Base-by-base conservation (phyloP, 2,329 filamentous ascomycete species). In the Ilyonectria robusta region DNA sequence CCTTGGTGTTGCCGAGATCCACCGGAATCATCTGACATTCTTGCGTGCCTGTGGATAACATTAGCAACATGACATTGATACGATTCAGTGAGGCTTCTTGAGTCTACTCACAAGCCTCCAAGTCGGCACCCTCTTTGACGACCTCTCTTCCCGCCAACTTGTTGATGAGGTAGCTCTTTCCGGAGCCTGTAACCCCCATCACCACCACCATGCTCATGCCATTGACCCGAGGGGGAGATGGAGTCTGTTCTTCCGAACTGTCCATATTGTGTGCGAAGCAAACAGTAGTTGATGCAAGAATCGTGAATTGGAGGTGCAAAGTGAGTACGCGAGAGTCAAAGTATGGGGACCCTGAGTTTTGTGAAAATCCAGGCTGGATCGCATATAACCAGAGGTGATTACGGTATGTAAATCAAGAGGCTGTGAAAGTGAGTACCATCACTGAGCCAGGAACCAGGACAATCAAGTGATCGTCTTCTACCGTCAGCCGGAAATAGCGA, bases 161-260 rank as follows among this genome's bases (percentile, higher is more conserved):
- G 26, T 50, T 50, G 47, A 50, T 50, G 23, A 50, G 47, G 9
- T 29, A 50, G 5, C 47, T 50, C 23, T 50, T 50, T 31, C 47
- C 47, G 8, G 47, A 50, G 23, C 47, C 47, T 29, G 47, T 50
- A 3, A 50, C 47, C 26, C 47, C 47, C 47, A 50, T 50, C 13
- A 50, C 15, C 23, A 50, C 47, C 1, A 50, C 47, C 47, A 50
- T 50, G 47, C 47, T 50, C 47, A 40, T 40, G 37, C 37, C 37
- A 17, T 40, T 40, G 37, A 11, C 11, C 9, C 37, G 37, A 40
- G 37, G 37, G 15, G 15, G 37, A 2, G 9, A 9, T 11, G 37
- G 13, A 3, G 5, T 17, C 11, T 40, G 11, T 6, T 15, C 13
- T 10, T 40, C 13, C 11, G 15, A 13, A 13, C 2, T n/a, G 13